Conservation (phyloP, 495 filamentous ascomycete genomes). For the Xylaria intraflava region DNA sequence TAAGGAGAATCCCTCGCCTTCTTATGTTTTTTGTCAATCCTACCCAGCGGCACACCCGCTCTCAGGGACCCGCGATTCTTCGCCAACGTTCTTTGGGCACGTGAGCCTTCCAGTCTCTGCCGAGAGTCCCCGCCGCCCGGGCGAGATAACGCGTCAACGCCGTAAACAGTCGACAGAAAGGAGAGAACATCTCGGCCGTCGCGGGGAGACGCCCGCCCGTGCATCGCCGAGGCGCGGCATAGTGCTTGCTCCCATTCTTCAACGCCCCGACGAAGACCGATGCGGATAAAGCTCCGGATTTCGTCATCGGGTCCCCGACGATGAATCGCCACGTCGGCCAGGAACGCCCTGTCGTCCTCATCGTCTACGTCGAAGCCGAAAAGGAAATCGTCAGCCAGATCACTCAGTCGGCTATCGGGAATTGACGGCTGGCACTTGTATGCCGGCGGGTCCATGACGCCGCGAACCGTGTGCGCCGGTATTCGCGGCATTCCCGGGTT, state of each 20-base stretch:
- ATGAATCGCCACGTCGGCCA: slow-evolving; percentile 16
- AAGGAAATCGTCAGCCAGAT: slow-evolving; percentile 14
- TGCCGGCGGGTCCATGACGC: neutral
- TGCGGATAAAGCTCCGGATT: slow-evolving; percentile 15
- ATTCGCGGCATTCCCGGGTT: no score
- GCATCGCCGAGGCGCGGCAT: slow-evolving; percentile 23
- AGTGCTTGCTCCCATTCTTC: slow-evolving; percentile 33
- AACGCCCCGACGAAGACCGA: slow-evolving; percentile 23
- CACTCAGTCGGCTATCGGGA: neutral
- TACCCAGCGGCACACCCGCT: neutral
- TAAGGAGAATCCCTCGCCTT: neutral
- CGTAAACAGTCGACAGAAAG: slow-evolving; percentile 12
- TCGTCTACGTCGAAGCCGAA: slow-evolving; percentile 27
- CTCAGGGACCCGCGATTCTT: neutral
- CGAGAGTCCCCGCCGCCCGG: neutral
- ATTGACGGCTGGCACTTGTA: neutral
- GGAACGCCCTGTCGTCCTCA: slow-evolving; percentile 19
- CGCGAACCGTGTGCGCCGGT: no score
- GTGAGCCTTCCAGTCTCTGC: neutral
- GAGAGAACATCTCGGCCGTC: slow-evolving; percentile 19
- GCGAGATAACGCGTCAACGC: neutral
- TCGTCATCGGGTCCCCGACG: slow-evolving; percentile 19
- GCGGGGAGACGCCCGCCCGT: slow-evolving; percentile 10
- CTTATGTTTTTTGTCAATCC: neutral
- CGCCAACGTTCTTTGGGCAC: neutral